Percentiles rank a stretch among this genome's conserved stretches.
Evolutionary conservation across 2,329 filamentous ascomycete genomes (phyloP).

Genomic region (Clarireedia hainanense): DNA sequence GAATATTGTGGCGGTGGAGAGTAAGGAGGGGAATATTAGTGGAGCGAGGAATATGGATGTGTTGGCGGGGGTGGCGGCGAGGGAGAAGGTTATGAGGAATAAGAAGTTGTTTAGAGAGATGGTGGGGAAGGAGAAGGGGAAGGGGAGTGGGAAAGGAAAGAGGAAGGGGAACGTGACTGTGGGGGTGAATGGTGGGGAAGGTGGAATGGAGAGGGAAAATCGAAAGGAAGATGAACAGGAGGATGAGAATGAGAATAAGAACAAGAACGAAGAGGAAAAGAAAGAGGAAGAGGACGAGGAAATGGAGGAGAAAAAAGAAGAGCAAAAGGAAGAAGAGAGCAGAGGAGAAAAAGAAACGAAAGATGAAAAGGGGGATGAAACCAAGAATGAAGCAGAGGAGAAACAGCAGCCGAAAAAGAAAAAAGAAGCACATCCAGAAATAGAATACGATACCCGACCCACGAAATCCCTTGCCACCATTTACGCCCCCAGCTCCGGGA

Average conservation of each 20-base stretch:
- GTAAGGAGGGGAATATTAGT: conserved; percentile 75
- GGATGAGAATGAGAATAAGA: no score
- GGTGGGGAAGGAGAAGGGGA: conserved; percentile 24
- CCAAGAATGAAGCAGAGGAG: no score
- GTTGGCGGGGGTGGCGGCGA: conserved; percentile 67
- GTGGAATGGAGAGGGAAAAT: no score
- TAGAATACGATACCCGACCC: conserved; percentile 42
- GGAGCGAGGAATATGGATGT: conserved; percentile 81
- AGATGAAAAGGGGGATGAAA: no score
- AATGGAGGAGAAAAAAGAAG: no score
- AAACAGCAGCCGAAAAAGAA: conserved; percentile 17
- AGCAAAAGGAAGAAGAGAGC: neutral
- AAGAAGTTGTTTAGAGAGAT: conserved; percentile 63
- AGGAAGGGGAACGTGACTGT: conserved; percentile 20
- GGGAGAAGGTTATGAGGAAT: conserved; percentile 67
- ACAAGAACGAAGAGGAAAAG: no score
- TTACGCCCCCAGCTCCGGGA: conserved; percentile 51
- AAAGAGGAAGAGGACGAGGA: no score
- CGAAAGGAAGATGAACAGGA: no score
- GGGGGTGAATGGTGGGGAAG: no score
- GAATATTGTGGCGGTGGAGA: conserved; percentile 85
- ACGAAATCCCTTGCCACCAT: conserved; percentile 41
- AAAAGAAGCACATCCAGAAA: neutral
- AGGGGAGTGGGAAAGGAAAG: conserved; percentile 5
- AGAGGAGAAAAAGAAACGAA: no score